phyloP scores from a whole-genome alignment of 1,284 basidiomycete genomes.

The Cutaneotrichosporon arboriforme region DNA sequence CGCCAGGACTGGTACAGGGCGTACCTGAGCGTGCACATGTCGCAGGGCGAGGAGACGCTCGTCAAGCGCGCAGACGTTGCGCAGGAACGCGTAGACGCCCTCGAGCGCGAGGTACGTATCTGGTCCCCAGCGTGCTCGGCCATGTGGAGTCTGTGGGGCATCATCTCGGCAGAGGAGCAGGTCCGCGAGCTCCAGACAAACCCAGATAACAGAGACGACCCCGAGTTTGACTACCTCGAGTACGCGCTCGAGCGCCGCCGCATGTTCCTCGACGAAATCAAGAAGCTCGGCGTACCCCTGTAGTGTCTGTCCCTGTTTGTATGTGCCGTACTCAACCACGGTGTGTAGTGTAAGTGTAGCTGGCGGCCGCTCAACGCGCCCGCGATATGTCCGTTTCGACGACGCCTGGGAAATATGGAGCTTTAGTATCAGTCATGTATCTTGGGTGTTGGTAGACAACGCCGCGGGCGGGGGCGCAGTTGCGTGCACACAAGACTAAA shows the following conservation, averaged over 20 bases:
- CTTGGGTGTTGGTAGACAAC: no score
- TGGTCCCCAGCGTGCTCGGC: slow-evolving; percentile 86
- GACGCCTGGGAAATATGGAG: no score
- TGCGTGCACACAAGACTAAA: no score
- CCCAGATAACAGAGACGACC: slow-evolving; percentile 7
- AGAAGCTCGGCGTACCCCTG: slow-evolving; percentile 30
- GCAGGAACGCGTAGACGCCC: slow-evolving; percentile 37
- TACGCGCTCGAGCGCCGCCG: slow-evolving; percentile 45
- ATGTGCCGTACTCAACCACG: no score
- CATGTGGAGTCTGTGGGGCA: slow-evolving; percentile 87
- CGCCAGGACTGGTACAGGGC: slow-evolving; percentile 75
- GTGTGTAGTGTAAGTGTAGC: no score
- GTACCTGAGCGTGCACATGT: slow-evolving; percentile 57
- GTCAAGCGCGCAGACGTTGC: slow-evolving; percentile 31
- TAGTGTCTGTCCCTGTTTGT: not conserved
- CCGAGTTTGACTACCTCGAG: slow-evolving; percentile 48
- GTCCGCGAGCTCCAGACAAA: slow-evolving; percentile 54
- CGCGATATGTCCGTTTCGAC: no score
- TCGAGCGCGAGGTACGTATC: slow-evolving; percentile 70
- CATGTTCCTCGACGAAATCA: slow-evolving; percentile 45
- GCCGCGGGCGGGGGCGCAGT: no score
- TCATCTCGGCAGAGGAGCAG: slow-evolving; percentile 80
- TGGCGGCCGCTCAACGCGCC: no score
- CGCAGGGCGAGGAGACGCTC: slow-evolving; percentile 32
- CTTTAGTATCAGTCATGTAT: no score